These are phyloP conservation scores for Monosporascus sp. DNA, from an alignment of 2,329 filamentous ascomycete genomes.

Conservation along the genomic window DNA sequence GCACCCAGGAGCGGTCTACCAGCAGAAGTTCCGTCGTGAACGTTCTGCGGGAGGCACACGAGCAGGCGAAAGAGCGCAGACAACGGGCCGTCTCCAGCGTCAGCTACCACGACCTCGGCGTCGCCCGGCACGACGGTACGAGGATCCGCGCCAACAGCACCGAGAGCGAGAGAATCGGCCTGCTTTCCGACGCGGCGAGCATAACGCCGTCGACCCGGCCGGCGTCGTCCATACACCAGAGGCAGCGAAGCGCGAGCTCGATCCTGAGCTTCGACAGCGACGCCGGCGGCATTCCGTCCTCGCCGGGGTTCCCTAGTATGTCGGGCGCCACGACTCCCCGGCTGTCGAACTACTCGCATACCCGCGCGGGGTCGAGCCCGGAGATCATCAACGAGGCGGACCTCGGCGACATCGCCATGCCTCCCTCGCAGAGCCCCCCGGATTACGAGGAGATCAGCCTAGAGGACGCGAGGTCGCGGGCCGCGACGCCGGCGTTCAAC, in stretches of 20 bases:
- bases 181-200: conserved; percentile 58
- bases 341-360: conserved; percentile 23
- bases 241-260: conserved; percentile 48
- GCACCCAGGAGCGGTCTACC: conserved; percentile 47
- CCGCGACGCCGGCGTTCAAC: conserved; percentile 33
- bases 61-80: conserved; percentile 52
- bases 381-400: conserved; percentile 48
- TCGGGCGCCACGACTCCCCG: conserved; percentile 40
- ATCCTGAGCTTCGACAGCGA: conserved; percentile 49
- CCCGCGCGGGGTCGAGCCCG: conserved; percentile 44
- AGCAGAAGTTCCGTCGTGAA: conserved; percentile 50
- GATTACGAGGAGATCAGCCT: conserved; percentile 49
- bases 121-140: conserved; percentile 73
- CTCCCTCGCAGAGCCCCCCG: conserved; percentile 37
- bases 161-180: conserved; percentile 66
- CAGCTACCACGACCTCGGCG: conserved; percentile 69
- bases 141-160: conserved; percentile 66
- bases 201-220: conserved; percentile 27
- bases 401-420: conserved; percentile 41
- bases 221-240: conserved; percentile 30
- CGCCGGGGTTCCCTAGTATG: conserved; percentile 30
- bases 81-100: conserved; percentile 69
- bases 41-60: conserved; percentile 51
- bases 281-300: conserved; percentile 29
- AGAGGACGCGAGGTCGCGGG: conserved; percentile 33